phyloP scores from a whole-genome alignment of 768 basidiomycete species.

The Clitopilus passeckerianus region DNA sequence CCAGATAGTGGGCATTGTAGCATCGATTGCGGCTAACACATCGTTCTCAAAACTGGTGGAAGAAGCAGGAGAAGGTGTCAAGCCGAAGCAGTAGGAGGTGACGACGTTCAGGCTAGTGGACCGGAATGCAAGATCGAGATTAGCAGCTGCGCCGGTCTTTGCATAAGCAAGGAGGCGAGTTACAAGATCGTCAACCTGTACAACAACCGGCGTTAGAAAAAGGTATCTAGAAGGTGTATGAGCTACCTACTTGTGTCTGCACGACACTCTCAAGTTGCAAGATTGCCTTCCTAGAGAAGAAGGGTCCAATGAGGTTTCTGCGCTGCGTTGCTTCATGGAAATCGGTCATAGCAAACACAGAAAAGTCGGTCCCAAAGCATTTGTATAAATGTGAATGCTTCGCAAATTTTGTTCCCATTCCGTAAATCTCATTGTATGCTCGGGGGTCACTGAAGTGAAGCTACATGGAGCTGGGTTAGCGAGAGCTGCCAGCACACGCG shows the following conservation, averaged over 20 bases:
- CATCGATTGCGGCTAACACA: conserved; percentile 27
- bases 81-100: conserved; percentile 31
- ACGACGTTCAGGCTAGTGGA: conserved; percentile 34
- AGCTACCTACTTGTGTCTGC: conserved; percentile 22
- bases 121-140: conserved; percentile 34
- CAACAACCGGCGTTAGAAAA: background rate
- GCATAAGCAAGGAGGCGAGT: conserved; percentile 20
- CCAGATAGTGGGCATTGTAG: conserved; percentile 30
- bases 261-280: conserved; percentile 29
- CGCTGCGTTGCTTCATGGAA: conserved; percentile 27
- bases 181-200: conserved; percentile 28
- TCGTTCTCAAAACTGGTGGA: conserved; percentile 26
- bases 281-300: conserved; percentile 36
- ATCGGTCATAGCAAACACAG: conserved; percentile 30
- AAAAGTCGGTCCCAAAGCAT: conserved; percentile 30
- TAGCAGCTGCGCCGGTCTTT: conserved; percentile 16
- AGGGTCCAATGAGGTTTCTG: conserved; percentile 29
- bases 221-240: background rate
- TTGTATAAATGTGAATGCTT: conserved; percentile 31
- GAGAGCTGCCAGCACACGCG: background rate
- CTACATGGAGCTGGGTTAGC: conserved; percentile 14
- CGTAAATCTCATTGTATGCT: conserved; percentile 36
- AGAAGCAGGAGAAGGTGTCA: background rate
- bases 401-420: conserved; percentile 27
- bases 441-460: conserved; percentile 37